A percentile compares a stretch with the other conserved stretches of the same genome.
phyloP scores from a whole-genome alignment of 1,284 basidiomycete species.

The Ceratobasidium sp. region DNA sequence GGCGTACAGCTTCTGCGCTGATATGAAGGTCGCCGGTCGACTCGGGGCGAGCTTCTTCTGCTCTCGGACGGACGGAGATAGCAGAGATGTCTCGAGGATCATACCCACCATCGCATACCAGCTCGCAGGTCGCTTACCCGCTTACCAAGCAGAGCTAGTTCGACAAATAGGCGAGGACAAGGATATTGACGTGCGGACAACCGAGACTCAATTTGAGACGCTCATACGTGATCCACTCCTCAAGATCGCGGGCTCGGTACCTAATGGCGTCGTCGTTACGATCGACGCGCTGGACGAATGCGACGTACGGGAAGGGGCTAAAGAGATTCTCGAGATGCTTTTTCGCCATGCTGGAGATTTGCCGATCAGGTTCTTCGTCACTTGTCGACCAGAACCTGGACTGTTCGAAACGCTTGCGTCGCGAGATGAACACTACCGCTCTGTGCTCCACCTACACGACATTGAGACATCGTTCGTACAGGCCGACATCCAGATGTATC shows the following conservation, averaged over 20 bases:
- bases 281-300: slow-evolving; percentile 26
- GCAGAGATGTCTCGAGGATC: too few species aligned
- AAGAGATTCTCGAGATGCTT: not conserved
- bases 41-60: too few species aligned
- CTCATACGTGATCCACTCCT: not conserved
- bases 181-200: too few species aligned
- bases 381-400: not conserved
- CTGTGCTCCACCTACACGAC: slow-evolving; percentile 31
- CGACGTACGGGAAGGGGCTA: not conserved
- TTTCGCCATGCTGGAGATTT: not conserved
- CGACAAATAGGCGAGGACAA: too few species aligned
- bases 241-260: not conserved
- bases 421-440: not conserved
- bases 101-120: too few species aligned
- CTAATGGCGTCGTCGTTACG: not conserved
- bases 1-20: not conserved
- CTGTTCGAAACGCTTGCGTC: not conserved
- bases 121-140: too few species aligned
- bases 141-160: too few species aligned
- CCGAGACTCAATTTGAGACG: not conserved
- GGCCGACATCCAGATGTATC: slow-evolving; percentile 42
- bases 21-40: too few species aligned
- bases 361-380: slow-evolving; percentile 23
- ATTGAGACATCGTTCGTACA: not conserved
- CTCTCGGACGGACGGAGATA: too few species aligned